Evolutionary conservation across 2,329 filamentous ascomycete genomes (phyloP), one percentile per base, ranked within the genome.

Genomic region (Bipolaris zeicola): DNA sequence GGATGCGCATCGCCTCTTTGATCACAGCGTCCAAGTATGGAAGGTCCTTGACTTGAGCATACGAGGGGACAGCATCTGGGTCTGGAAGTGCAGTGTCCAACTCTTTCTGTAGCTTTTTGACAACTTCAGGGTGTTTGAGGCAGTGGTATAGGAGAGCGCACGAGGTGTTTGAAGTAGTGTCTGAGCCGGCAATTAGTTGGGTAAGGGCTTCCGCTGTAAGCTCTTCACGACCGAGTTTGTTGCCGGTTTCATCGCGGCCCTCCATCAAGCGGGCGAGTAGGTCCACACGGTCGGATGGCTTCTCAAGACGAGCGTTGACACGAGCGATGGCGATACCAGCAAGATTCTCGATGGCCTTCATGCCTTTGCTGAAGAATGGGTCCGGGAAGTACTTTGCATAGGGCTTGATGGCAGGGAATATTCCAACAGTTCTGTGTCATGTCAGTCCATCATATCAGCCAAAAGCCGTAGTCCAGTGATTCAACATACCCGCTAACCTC

Each of bases 141-240:
- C 86, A 87, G 80, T 92, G 90, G 79, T 88, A 96, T 0, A 96
- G 82, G 36, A 96, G 82, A 0, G 92, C 92, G 70, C 92, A 96
- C 2, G 89, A 89, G 0, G 92, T 89, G 78, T 92, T 92, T 49
- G 86, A 89, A 0, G 89, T 92, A 0, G 90, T 92, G 74, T 92
- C 90, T 41, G 84, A 87, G 24, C 89, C 90, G 1, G 90, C 89
- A 65, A 92, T 96, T 39, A 96, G 84, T 75, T 96, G 92, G 0
- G 92, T 96, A 24, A 96, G 80, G 0, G 92, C 92, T 78, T 96
- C 93, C 34, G 92, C 92, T 0, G 91, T 96, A 50, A 96, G 82
- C 73, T 96, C 92, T 65, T 89, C 84, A 24, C 90, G 84, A 4
- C 90, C 88, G 0, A 96, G 83, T 10, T 86, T 88, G 57, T 90